A percentile compares a stretch with the other conserved stretches of the same genome.
Conservation (phyloP, 2,329 filamentous ascomycete species). For the Claviceps pusilla region DNA sequence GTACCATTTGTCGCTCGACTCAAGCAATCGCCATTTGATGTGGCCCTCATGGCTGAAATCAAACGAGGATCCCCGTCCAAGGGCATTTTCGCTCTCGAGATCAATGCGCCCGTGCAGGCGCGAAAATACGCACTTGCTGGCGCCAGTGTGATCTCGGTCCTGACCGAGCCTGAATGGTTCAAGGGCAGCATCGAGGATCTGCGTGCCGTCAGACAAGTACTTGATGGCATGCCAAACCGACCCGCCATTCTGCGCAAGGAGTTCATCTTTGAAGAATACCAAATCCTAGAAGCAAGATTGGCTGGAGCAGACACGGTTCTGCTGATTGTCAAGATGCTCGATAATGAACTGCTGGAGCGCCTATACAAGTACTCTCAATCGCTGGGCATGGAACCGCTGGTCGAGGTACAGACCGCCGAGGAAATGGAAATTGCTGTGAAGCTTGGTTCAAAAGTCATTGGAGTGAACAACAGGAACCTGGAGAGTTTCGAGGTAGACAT, state of each 20-base stretch:
- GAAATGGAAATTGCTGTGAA: slow-evolving; percentile 83
- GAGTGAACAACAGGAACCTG: slow-evolving; percentile 93
- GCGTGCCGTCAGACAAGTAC: slow-evolving; percentile 67
- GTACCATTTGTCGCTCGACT: slow-evolving; percentile 68
- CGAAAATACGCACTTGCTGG: slow-evolving; percentile 84
- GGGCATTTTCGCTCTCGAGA: slow-evolving; percentile 76
- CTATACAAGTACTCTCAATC: slow-evolving; percentile 81
- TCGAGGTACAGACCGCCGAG: slow-evolving; percentile 87
- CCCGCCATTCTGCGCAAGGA: slow-evolving; percentile 90
- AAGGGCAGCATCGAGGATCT: slow-evolving; percentile 95
- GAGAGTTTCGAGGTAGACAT: slow-evolving; percentile 96
- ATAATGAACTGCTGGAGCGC: slow-evolving; percentile 53
- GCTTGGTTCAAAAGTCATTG: slow-evolving; percentile 79
- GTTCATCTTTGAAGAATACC: slow-evolving; percentile 96
- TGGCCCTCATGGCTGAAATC: slow-evolving; percentile 94
- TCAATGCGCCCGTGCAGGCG: slow-evolving; percentile 80
- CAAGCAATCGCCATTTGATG: slow-evolving; percentile 65
- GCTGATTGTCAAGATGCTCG: slow-evolving; percentile 96
- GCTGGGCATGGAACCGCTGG: slow-evolving; percentile 91
- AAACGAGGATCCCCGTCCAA: slow-evolving; percentile 95
- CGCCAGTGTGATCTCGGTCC: slow-evolving; percentile 93
- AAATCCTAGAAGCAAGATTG: slow-evolving; percentile 85
- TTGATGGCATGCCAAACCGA: slow-evolving; percentile 83
- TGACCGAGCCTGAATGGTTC: slow-evolving; percentile 98
- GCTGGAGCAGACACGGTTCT: slow-evolving; percentile 90